Evolutionary conservation across 116 monocot species (phyloP).

Genomic region (Phalaenopsis hybrid): DNA sequence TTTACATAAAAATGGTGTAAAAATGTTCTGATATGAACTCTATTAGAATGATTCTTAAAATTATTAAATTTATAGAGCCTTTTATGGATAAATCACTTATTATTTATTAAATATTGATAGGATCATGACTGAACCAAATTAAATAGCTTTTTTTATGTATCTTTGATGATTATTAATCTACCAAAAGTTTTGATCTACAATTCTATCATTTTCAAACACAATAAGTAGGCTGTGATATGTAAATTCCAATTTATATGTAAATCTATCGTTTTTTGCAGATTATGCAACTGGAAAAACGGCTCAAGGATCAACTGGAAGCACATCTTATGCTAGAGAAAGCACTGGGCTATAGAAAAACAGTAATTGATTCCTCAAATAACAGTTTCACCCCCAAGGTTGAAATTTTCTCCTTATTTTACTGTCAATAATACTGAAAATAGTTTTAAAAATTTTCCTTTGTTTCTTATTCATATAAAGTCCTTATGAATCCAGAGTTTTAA

Average conservation of each 20-base stretch:
- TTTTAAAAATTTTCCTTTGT: not conserved
- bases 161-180: too few relatives aligned
- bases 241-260: not conserved
- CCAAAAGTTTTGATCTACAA: not conserved
- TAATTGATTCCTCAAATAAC: conserved; percentile 28
- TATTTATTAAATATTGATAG: too few relatives aligned
- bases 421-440: not conserved
- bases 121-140: too few relatives aligned
- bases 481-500: not conserved
- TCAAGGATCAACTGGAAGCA: conserved; percentile 57
- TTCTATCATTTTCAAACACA: not conserved
- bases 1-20: too few relatives aligned
- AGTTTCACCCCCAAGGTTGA: conserved; percentile 61
- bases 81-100: too few relatives aligned
- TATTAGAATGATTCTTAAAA: too few relatives aligned
- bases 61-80: too few relatives aligned
- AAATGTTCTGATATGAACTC: too few relatives aligned
- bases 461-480: not conserved
- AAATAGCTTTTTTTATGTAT: too few relatives aligned
- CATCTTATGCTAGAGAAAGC: conserved; percentile 58
- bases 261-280: conserved; percentile 38
- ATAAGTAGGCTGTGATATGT: too few relatives aligned
- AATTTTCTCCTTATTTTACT: too few relatives aligned
- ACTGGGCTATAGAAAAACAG: conserved; percentile 41
- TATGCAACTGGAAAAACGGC: conserved; percentile 56